Evolutionary conservation across 306 rosid genomes (phyloP), one percentile per base, ranked within the genome.

Genomic region (Malus asiatica): DNA sequence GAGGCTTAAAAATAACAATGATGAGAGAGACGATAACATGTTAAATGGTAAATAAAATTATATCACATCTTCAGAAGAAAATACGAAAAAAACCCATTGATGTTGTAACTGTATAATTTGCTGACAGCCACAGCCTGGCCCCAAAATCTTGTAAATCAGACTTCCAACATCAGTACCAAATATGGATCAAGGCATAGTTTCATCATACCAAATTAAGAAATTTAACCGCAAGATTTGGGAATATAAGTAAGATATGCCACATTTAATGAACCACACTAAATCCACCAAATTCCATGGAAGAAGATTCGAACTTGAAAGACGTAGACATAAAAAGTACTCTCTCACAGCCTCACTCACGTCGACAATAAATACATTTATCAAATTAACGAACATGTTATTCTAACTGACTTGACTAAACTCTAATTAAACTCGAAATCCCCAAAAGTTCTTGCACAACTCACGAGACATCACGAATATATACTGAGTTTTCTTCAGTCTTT

Each of bases 391-490:
- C 8, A 15, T 48, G 1, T 0, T 48, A 14, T 2, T 48, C 8
- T 48, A 48, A 1, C 2, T 0, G 2, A 14, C 2, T 48, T 48
- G 44, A 8, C 3, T 40, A 40, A 40, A 2, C 2, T 35, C 1
- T 35, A 0, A 0, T 7, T 6, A 35, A 35, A 14, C 3, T 1
- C 8, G 5, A 13, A n/a, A 57, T n/a, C 27, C 3, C 53, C 2
- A 4, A 22, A 11, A 61, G 40, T 35, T 6, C 6, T 12, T 15
- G 55, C 76, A 60, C 79, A 68, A 59, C 35, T 18, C 68, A 71
- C 32, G 35, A 79, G 72, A 79, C 30, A 13, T 68, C 79, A 73
- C 79, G 11, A 66, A 65, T 52, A 78, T 65, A 22, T 66, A 53
- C 25, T 25, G 25, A 25, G 25, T 25, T 25, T 25, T 25, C 25